phyloP scores from a whole-genome alignment of 2,329 filamentous ascomycete genomes.

The Aspergillus fischeri region DNA sequence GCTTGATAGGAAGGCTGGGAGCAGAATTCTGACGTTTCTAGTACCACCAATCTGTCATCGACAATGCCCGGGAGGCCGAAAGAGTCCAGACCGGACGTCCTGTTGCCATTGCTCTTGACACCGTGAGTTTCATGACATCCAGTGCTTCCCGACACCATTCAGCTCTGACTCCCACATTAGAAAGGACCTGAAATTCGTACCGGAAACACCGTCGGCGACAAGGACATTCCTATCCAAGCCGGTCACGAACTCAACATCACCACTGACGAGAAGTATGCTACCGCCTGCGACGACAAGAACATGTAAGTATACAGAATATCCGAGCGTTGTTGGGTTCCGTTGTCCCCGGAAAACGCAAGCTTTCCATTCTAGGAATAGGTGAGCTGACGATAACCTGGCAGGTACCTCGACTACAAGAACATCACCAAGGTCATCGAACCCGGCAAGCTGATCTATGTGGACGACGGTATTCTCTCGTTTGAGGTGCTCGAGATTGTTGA shows the following conservation, averaged over 20 bases:
- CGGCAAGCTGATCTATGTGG: conserved; percentile 94
- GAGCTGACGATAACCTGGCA: conserved; percentile 35
- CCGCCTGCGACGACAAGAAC: conserved; percentile 79
- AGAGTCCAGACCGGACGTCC: conserved; percentile 73
- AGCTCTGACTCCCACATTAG: conserved; percentile 29
- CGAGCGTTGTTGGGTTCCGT: background rate
- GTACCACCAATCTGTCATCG: conserved; percentile 98
- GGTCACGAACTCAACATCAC: conserved; percentile 91
- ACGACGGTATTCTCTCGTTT: conserved; percentile 96
- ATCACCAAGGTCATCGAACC: conserved; percentile 95
- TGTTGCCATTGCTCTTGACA: conserved; percentile 88
- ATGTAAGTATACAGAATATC: conserved; percentile 60
- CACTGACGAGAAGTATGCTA: conserved; percentile 89
- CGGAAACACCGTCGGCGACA: conserved; percentile 66
- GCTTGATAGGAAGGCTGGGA: background rate
- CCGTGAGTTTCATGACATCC: conserved; percentile 53
- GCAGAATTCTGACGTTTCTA: conserved; percentile 32
- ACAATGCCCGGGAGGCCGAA: conserved; percentile 88
- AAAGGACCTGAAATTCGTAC: conserved; percentile 87
- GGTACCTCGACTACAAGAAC: conserved; percentile 99
- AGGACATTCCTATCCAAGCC: conserved; percentile 74
- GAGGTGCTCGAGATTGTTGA: conserved; percentile 85
- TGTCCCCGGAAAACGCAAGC: background rate
- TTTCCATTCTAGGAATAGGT: background rate
- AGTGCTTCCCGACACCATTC: background rate